Conservation (phyloP, 1,284 basidiomycete genomes). For the Blastosporella zonata region DNA sequence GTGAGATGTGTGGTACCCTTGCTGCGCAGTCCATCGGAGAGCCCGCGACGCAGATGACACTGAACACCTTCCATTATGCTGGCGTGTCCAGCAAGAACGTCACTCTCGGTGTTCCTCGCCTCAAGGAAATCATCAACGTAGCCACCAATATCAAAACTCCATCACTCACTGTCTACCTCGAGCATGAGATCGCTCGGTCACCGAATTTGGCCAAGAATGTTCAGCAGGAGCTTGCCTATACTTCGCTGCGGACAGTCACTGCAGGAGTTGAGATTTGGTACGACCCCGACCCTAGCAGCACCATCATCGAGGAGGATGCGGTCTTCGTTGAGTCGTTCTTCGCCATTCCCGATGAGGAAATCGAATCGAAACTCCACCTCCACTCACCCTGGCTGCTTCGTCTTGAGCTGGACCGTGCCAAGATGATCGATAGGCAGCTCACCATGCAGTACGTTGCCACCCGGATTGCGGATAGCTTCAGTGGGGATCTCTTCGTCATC, state of each 20-base stretch:
- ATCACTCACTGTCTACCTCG: conserved; percentile 88
- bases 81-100: conserved; percentile 98
- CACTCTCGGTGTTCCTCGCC: conserved; percentile 94
- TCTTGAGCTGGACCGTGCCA: conserved; percentile 93
- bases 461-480: conserved; percentile 92
- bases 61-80: conserved; percentile 98
- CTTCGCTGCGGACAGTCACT: conserved; percentile 92
- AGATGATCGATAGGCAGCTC: conserved; percentile 97
- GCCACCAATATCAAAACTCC: conserved; percentile 99
- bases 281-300: conserved; percentile 90
- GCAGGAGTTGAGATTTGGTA: conserved; percentile 98
- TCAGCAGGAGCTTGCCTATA: conserved; percentile 91
- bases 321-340: conserved; percentile 99
- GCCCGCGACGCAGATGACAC: conserved; percentile 98
- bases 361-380: conserved; percentile 86
- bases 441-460: conserved; percentile 96
- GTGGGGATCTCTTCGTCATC: conserved; percentile 96
- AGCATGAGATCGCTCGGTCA: conserved; percentile 66
- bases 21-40: conserved; percentile 99
- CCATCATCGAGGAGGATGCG: conserved; percentile 94
- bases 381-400: conserved; percentile 98
- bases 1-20: conserved; percentile 99
- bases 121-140: conserved; percentile 99
- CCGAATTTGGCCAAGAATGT: conserved; percentile 77
- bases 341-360: conserved; percentile 97